Base-by-base conservation (phyloP, 164 flowering plant species). In the Umbilicus rupestris region DNA sequence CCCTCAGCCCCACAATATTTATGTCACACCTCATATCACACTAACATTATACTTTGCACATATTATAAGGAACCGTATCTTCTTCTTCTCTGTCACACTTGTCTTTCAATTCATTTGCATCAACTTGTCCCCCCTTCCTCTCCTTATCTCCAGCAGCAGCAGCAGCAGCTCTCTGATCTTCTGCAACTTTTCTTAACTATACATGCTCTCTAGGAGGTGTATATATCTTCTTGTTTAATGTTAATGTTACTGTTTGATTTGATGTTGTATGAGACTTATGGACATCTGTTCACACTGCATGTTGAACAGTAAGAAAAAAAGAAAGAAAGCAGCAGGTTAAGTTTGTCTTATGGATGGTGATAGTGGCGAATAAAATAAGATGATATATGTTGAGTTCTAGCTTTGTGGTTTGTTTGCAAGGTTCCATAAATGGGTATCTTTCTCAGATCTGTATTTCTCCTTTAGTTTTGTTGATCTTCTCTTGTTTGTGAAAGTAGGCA, bases 241-340 rank as follows among this genome's bases (percentile, higher is more conserved):
- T 8, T 37, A n/a, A 24, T 52, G 58, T 52, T 52, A 52, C 58
- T 52, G 58, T 52, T 52, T 52, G 30, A 9, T 22, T 9, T 46
- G 58, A 52, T 52, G 29, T 52, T 22, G 58, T 52, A 12, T 24
- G 29, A 52, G 58, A 52, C 14, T 22, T 26, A 24, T 52, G 28
- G 24, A 52, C 58, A 52, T 11, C 58, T 52, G 58, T 52, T 52
- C 58, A 52, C 58, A 52, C 15, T 52, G 58, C 58, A 52, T 52
- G 58, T 52, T 52, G 58, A 52, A 52, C 58, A 52, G 58, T 52
- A 52, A 41, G 2, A 52, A 24, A 52, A 24, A 17, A 24, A 9
- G 30, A 52, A 52, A 24, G 24, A 52, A 52, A 24, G 30, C 58
- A 52, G 58, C 58, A 24, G 24, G 22, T 47, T n/a, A n/a, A n/a